These are phyloP conservation scores for Phytomonas sp. DNA, from an alignment of 208 protist genomes.

Conservation along the genomic window DNA sequence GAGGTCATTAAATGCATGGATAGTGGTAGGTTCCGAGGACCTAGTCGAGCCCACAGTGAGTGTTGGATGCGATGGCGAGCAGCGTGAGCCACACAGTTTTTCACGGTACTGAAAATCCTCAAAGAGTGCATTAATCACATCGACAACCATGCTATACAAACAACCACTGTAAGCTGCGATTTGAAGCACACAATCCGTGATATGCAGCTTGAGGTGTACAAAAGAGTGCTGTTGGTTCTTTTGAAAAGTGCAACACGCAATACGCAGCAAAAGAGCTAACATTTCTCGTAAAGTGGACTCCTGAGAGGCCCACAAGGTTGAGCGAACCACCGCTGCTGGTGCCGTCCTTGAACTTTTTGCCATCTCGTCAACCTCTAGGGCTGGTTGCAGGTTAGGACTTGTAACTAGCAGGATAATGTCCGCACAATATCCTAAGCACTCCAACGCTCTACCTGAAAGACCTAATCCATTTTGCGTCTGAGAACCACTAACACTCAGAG, in stretches of 20 bases:
- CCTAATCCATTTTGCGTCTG: background rate
- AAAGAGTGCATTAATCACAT: conserved; percentile 22
- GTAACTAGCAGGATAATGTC: conserved; percentile 67
- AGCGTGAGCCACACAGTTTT: background rate
- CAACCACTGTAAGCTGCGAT: conserved; percentile 48
- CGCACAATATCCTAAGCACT: conserved; percentile 57
- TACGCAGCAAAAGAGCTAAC: conserved; percentile 22
- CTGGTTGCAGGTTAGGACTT: conserved; percentile 44
- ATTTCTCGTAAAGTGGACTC: conserved; percentile 39
- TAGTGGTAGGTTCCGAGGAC: background rate
- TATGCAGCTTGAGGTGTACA: conserved; percentile 22
- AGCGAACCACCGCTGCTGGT: conserved; percentile 29
- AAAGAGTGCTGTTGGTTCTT: conserved; percentile 4
- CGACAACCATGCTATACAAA: conserved; percentile 62
- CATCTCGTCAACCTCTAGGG: conserved; percentile 22
- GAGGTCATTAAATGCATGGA: background rate
- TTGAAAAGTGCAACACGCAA: background rate
- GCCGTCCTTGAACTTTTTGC: conserved; percentile 21
- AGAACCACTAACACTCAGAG: background rate
- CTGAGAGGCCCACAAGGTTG: conserved; percentile 57
- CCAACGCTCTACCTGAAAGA: conserved; percentile 11
- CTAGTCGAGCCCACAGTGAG: background rate
- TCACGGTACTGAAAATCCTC: conserved; percentile 2
- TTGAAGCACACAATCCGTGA: conserved; percentile 61
- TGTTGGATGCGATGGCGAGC: background rate